Base-by-base conservation (phyloP, 139 green algal species). In the Mychonastes homosphaera region DNA sequence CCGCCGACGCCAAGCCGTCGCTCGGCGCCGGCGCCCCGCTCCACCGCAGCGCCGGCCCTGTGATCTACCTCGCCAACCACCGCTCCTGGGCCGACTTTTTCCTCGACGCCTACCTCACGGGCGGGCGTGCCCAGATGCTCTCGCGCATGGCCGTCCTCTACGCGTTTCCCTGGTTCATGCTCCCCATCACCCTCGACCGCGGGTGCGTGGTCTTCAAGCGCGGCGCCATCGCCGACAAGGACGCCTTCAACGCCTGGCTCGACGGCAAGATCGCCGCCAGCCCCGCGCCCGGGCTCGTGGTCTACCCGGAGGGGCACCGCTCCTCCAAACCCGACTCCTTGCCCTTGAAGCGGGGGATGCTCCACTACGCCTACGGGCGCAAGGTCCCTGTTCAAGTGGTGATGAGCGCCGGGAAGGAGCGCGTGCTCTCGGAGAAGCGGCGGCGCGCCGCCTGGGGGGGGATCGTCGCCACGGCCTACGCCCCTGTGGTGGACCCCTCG, bases 1-100 rank as follows among this genome's bases (percentile, higher is more conserved):
- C 12, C 8, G 45, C 21, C 21, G 21, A 13, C 8, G 45, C 21
- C 4, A 18, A 9, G 21, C 15, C n/a, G 15, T 30, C 15, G 1
- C 8, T 18, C 30, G 12, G 29, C 29, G 50, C 50, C 19, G 27
- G 23, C 36, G 52, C 52, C 23, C 33, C 33, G 30, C 8, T 24
- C 30, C 24, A 6, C n/a, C 12, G 29, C 69, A 78, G 47, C 13
- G 67, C 57, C 1, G 64, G 58, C 0, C 51, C 35, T 3, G 72
- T 63, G 56, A 70, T 92, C 8, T 86, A 81, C 56, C 58, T 92
- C 65, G 74, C 74, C 71, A 96, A 96, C 58, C 88, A 96, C 64
- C 76, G 88, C 23, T 84, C 69, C 41, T 96, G 88, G 88, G 79
- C 77, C 1, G 88, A 96, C 58, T 95, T 96, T 49, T 92, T 94